Conservation (phyloP, 768 basidiomycete species). For the Vararia minispora region DNA sequence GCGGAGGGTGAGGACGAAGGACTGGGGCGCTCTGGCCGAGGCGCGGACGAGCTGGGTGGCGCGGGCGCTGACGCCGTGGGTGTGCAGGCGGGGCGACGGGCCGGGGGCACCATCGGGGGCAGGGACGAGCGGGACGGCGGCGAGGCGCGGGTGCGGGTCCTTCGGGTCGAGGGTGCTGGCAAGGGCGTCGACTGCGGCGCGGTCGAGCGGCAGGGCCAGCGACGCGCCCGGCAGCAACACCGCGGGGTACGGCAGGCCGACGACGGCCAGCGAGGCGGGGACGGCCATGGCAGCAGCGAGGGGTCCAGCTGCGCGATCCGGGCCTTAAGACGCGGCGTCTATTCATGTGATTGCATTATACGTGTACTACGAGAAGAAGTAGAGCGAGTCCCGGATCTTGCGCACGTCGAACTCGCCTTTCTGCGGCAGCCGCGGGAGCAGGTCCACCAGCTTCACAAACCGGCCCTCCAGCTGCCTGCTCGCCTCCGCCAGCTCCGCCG, state of each 20-base stretch:
- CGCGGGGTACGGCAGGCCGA: conserved; percentile 60
- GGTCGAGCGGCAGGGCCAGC: conserved; percentile 56
- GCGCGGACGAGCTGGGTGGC: conserved; percentile 62
- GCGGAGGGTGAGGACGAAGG: conserved; percentile 61
- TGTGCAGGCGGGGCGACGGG: conserved; percentile 24
- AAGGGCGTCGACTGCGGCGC: conserved; percentile 50
- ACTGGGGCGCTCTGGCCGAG: conserved; percentile 40
- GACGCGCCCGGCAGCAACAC: conserved; percentile 67
- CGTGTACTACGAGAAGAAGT: conserved; percentile 80
- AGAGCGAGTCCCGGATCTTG: conserved; percentile 68
- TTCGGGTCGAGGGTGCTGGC: conserved; percentile 58
- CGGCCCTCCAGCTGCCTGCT: conserved; percentile 26
- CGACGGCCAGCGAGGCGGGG: conserved; percentile 39
- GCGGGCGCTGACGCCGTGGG: conserved; percentile 62
- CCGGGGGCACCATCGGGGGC: conserved; percentile 12
- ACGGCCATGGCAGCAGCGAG: not conserved
- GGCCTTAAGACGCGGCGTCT: too few relatives aligned
- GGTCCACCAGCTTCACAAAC: conserved; percentile 63
- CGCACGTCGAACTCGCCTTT: conserved; percentile 83
- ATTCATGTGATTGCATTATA: too few relatives aligned
- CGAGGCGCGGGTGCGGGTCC: conserved; percentile 58
- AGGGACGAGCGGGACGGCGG: conserved; percentile 45
- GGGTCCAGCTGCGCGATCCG: not conserved
- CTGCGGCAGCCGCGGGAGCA: conserved; percentile 73
- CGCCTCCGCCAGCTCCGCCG: conserved; percentile 3